These are phyloP conservation scores for Cutaneotrichosporon cutaneum DNA, from an alignment of 1,284 basidiomycete genomes.

Conservation along the genomic window DNA sequence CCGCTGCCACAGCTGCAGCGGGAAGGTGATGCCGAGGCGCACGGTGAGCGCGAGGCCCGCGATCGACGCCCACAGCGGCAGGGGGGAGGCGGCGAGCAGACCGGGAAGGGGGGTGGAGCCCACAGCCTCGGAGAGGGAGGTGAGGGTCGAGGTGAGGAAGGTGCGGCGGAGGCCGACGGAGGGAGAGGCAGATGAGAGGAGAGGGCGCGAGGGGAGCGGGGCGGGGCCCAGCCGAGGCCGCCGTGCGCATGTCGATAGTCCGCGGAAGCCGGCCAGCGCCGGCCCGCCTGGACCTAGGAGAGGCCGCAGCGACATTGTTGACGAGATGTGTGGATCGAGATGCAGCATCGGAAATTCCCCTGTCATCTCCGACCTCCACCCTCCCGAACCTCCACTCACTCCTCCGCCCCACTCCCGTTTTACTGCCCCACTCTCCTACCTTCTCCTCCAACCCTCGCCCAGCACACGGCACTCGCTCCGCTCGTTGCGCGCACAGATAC, in stretches of 20 bases:
- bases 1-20: slow-evolving; percentile 56
- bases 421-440: neutral
- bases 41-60: slow-evolving; percentile 50
- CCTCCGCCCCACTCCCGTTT: neutral
- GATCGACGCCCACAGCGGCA: slow-evolving; percentile 1
- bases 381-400: neutral
- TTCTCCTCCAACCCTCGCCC: no score
- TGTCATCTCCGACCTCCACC: slow-evolving; percentile 5
- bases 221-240: neutral
- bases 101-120: slow-evolving; percentile 5
- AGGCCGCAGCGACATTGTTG: slow-evolving; percentile 8
- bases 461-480: no score
- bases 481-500: neutral
- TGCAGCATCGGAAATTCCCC: neutral
- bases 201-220: no score
- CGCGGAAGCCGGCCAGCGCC: neutral
- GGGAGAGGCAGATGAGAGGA: no score
- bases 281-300: neutral
- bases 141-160: neutral
- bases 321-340: neutral
- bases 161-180: neutral
- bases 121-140: neutral
- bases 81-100: neutral
- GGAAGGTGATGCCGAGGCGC: slow-evolving; percentile 55
- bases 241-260: neutral